Base-by-base conservation (phyloP, 2,329 filamentous ascomycete species). In the Botryotinia narcissicola region DNA sequence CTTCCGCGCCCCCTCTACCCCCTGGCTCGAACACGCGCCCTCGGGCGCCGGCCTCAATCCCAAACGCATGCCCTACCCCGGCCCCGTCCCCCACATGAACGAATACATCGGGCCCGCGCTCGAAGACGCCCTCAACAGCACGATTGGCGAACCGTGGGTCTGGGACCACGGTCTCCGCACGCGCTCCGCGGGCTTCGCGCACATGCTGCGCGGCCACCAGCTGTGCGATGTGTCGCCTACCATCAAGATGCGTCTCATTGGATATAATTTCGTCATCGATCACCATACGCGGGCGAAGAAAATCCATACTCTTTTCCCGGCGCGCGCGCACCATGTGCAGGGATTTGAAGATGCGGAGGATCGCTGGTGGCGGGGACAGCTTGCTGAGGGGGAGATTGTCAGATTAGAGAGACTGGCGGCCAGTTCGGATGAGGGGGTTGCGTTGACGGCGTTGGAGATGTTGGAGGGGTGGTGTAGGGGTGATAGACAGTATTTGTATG, bases 261-360 rank as follows among this genome's bases (percentile, higher is more conserved):
- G 3, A 1, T 22, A n/a, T 5, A 32, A 25, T 46, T 29, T 12
- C 12, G 2, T 4, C 14, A 1, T 40, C 16, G 37, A 14, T 3
- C 57, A 57, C 6, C 57, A 14, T 0, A 35, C 32, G 2, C 57
- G 32, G 9, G 32, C 8, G 0, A 20, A 4, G 7, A 12, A 4
- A 29, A 2, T 51, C 1, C 12, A 51, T 3, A 0, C 5, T 0
- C 25, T 67, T 4, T 68, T 68, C 1, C 64, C 64, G 0, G 25
- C 12, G 1, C 32, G 46, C 4, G 46, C 64, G 3, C 12, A 5
- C 0, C 22, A 20, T 0, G 8, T 20, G 0, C 0, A 2, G 18
- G 5, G 25, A 3, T 68, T 57, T 10, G 66, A 68, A 57, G 51
- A 5, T 0, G 51, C 51, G 5, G 51, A 57, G 0, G 51, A 57